phyloP scores from a whole-genome alignment of 176 grass and related monocot species.

The Poa annua region DNA sequence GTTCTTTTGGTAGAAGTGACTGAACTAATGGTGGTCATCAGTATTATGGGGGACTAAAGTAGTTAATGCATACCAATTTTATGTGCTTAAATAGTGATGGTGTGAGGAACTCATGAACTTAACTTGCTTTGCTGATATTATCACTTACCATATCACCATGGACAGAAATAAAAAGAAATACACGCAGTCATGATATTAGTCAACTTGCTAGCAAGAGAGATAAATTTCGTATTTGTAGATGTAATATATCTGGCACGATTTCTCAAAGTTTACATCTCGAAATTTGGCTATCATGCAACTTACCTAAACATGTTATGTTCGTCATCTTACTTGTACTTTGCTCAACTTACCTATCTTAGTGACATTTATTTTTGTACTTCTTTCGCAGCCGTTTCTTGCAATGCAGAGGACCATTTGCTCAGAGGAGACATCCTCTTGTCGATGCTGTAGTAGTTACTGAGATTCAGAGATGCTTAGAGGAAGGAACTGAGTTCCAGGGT shows the following conservation, averaged over 20 bases:
- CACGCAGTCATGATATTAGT: background rate
- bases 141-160: background rate
- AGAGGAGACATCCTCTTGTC: conserved; percentile 85
- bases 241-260: background rate
- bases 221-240: conserved; percentile 2
- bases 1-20: conserved; percentile 5
- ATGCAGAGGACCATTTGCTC: conserved; percentile 79
- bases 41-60: background rate
- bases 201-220: background rate
- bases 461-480: conserved; percentile 75
- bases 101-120: background rate
- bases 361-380: conserved; percentile 22
- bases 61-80: conserved; percentile 1
- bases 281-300: conserved; percentile 13
- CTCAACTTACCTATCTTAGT: background rate
- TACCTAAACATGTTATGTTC: conserved; percentile 10
- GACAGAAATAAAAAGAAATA: background rate
- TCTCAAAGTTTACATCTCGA: background rate
- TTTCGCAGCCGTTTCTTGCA: conserved; percentile 87
- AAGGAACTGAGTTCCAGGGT: conserved; percentile 75
- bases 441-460: conserved; percentile 74
- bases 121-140: conserved; percentile 10
- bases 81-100: conserved; percentile 7
- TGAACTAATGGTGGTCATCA: background rate
- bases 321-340: conserved; percentile 9